Evolutionary conservation across 768 basidiomycete genomes (phyloP).

Genomic region (Trametes cinnabarina): DNA sequence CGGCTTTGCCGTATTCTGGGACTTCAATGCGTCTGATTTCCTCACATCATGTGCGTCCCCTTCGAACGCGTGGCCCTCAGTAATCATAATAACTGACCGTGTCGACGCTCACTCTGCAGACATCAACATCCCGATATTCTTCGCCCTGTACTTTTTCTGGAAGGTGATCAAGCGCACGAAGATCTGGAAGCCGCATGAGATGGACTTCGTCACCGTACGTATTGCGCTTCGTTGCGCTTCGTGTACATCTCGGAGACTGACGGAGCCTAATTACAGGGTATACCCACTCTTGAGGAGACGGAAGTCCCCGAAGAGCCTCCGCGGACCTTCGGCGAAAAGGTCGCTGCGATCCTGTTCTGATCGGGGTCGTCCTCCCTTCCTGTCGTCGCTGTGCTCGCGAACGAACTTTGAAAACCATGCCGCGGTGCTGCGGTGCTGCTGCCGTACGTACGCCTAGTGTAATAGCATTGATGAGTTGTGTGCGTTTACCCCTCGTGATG

Average conservation of each 20-base stretch:
- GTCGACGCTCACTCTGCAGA: conserved; percentile 26
- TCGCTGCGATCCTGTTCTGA: conserved; percentile 52
- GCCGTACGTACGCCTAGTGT: too few species aligned
- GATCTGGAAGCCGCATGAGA: conserved; percentile 56
- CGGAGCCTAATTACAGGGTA: conserved; percentile 34
- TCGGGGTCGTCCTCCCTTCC: background rate
- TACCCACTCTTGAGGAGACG: conserved; percentile 69
- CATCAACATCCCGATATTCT: conserved; percentile 49
- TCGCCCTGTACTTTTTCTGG: conserved; percentile 44
- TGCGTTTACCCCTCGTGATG: too few species aligned
- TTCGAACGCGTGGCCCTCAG: too few species aligned
- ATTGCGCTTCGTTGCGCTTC: background rate
- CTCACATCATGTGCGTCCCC: conserved; percentile 41
- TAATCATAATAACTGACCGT: background rate
- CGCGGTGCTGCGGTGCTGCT: too few species aligned
- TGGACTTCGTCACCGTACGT: conserved; percentile 61
- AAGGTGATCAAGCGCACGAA: conserved; percentile 40
- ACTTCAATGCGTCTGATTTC: conserved; percentile 55
- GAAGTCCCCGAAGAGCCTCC: conserved; percentile 53
- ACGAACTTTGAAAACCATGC: too few species aligned
- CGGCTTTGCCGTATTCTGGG: conserved; percentile 61
- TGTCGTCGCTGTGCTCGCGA: background rate
- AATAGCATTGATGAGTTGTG: too few species aligned
- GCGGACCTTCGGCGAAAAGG: conserved; percentile 47
- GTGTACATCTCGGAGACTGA: background rate